phyloP scores from a whole-genome alignment of 2,329 filamentous ascomycete species.

The Neofusicoccum sp. region DNA sequence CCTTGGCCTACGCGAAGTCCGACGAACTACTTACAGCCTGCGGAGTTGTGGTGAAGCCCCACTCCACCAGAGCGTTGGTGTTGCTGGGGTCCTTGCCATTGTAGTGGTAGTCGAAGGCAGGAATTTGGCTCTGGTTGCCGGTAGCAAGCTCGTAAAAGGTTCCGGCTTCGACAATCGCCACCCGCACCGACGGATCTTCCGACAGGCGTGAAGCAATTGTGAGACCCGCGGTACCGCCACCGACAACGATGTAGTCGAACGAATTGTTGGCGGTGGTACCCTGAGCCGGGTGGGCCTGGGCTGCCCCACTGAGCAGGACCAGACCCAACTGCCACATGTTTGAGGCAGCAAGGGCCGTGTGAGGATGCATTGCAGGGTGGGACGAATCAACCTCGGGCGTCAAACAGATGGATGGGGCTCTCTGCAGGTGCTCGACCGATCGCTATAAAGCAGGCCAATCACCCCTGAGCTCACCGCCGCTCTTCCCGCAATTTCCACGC shows the following conservation, averaged over 20 bases:
- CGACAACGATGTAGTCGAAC: slow-evolving; percentile 36
- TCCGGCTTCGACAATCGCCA: slow-evolving; percentile 37
- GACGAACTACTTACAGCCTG: slow-evolving; percentile 23
- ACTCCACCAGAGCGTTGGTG: slow-evolving; percentile 29
- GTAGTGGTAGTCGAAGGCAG: slow-evolving; percentile 21
- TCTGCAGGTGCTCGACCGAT: too few species aligned
- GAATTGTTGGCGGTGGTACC: too few species aligned
- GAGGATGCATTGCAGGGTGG: too few species aligned
- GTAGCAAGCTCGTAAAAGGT: slow-evolving; percentile 29
- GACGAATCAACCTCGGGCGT: too few species aligned
- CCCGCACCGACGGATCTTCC: slow-evolving; percentile 23
- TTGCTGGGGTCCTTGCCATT: slow-evolving; percentile 22
- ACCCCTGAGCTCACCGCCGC: too few species aligned
- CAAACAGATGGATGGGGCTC: too few species aligned
- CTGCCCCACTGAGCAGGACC: too few species aligned
- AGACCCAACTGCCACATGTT: too few species aligned
- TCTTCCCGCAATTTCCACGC: too few species aligned
- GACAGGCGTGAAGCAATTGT: slow-evolving; percentile 31
- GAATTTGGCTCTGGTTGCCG: slow-evolving; percentile 26
- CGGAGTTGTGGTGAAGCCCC: slow-evolving; percentile 25
- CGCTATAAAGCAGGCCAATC: too few species aligned
- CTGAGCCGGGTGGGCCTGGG: too few species aligned
- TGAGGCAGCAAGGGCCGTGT: too few species aligned
- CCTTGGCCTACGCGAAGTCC: background rate
- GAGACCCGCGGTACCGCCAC: slow-evolving; percentile 35